Evolutionary conservation across 352 stramenopile species (phyloP), one percentile per base, ranked within the genome.

Genomic region (Thraustochytrium sp.): DNA sequence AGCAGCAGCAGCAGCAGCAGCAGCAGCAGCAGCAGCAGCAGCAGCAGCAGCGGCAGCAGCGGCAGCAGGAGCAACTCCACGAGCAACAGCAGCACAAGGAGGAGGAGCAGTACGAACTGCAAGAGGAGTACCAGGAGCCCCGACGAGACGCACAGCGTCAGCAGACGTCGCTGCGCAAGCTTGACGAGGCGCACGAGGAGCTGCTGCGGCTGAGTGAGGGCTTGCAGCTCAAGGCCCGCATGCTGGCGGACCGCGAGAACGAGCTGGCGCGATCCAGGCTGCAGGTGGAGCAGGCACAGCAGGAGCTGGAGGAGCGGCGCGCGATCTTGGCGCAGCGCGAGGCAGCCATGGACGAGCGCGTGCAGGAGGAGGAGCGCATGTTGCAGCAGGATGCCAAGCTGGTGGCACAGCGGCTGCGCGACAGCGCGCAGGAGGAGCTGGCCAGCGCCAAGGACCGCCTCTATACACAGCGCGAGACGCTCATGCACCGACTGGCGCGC

Each of bases 351-450:
- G 62, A 53, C 9, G 38, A 75, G 44, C 38, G 62, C 16, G 36
- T 75, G 51, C 23, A 21, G 31, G 37, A 75, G 31, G 62, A 75
- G 11, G 62, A 75, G 40, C 38, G 62, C 38, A 75, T 75, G 62
- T 8, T 75, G 36, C 62, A 21, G 18, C 62, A 75, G 40, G 62
- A 75, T 34, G 36, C 40, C 26, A 9, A 54, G 26, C 62, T 51
- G 4, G 62, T 31, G 5, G n/a, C 51, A 26, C 36, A 75, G 31
- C 62, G 62, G 4, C 36, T 75, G 16, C 36, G 40, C n/a, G 40
- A 54, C 62, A 31, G 11, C 3, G 62, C 29, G 4, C 62, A 34
- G 8, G 62, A 75, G 40, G 62, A 75, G 44, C 62, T 75, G 48
- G 36, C 62, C 38, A n/a, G 36, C 4, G 37, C 40, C 38, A 75